Evolutionary conservation across 257 asterid species (phyloP).

Genomic region (Gentiana straminea): DNA sequence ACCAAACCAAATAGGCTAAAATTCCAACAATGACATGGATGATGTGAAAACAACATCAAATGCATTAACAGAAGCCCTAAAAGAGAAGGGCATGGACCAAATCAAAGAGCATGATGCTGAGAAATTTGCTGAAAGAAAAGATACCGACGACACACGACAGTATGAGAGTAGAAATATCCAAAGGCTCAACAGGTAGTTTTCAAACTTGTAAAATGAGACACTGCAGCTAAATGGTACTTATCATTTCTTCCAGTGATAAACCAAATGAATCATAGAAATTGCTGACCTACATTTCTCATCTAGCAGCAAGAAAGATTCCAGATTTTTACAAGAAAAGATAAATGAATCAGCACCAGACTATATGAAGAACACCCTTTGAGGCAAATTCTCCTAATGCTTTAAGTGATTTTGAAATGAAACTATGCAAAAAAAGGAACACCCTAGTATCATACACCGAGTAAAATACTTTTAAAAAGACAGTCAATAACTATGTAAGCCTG

Average conservation of each 20-base stretch:
- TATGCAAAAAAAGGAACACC: too few relatives aligned
- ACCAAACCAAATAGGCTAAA: conserved; percentile 31
- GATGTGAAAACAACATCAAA: not conserved
- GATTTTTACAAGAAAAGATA: conserved; percentile 24
- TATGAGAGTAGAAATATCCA: conserved; percentile 14
- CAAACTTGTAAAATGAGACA: not conserved
- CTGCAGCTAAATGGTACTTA: not conserved
- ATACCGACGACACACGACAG: conserved; percentile 19
- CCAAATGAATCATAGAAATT: too few relatives aligned
- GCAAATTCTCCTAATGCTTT: not conserved
- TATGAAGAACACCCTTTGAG: conserved; percentile 21
- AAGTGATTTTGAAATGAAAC: not conserved
- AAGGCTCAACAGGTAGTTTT: conserved; percentile 23
- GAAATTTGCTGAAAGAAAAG: conserved; percentile 22
- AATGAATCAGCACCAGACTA: conserved; percentile 22
- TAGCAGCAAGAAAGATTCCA: not conserved
- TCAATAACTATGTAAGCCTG: not conserved
- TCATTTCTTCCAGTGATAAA: too few relatives aligned
- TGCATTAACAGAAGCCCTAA: conserved; percentile 1
- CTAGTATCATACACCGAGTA: too few relatives aligned
- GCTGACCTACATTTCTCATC: not conserved
- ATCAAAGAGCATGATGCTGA: conserved; percentile 11
- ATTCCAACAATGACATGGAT: conserved; percentile 15
- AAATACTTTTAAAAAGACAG: too few relatives aligned
- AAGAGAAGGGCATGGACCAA: conserved; percentile 25